phyloP scores from a whole-genome alignment of 202 grass and related monocot genomes.

The Dendrocalamus latiflorus region DNA sequence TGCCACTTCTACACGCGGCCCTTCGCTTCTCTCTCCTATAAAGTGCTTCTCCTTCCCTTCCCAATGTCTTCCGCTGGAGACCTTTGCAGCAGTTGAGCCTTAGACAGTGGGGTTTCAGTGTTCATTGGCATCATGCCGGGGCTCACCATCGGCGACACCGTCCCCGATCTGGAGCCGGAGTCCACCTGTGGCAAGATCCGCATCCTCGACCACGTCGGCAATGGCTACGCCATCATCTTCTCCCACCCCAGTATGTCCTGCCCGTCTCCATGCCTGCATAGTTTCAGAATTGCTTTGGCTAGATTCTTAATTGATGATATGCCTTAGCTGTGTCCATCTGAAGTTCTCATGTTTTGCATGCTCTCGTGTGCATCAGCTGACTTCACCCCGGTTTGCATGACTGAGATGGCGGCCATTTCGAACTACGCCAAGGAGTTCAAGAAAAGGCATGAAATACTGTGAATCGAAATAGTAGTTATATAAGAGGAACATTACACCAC shows the following conservation, averaged over 20 bases:
- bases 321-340: neutral
- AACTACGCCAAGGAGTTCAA: too few relatives aligned
- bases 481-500: too few relatives aligned
- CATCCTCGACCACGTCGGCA: conserved; percentile 67
- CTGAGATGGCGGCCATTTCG: too few relatives aligned
- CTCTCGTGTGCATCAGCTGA: too few relatives aligned
- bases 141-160: conserved; percentile 78
- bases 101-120: neutral
- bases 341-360: neutral
- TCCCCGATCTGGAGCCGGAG: conserved; percentile 77
- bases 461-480: too few relatives aligned
- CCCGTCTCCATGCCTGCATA: too few relatives aligned
- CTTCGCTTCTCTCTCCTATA: neutral
- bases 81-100: neutral
- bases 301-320: neutral
- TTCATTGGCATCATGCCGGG: conserved; percentile 44
- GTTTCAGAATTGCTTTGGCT: neutral
- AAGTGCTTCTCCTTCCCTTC: neutral
- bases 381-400: too few relatives aligned
- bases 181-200: conserved; percentile 75
- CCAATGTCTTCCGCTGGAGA: neutral
- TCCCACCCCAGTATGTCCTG: conserved; percentile 59
- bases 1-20: conserved; percentile 6
- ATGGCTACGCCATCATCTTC: conserved; percentile 72
- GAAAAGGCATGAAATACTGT: too few relatives aligned